A percentile compares a stretch with the other conserved stretches of the same genome.
These are phyloP conservation scores for Aechmea fasciata DNA, from an alignment of 176 grass and related monocot genomes.

Conservation along the genomic window DNA sequence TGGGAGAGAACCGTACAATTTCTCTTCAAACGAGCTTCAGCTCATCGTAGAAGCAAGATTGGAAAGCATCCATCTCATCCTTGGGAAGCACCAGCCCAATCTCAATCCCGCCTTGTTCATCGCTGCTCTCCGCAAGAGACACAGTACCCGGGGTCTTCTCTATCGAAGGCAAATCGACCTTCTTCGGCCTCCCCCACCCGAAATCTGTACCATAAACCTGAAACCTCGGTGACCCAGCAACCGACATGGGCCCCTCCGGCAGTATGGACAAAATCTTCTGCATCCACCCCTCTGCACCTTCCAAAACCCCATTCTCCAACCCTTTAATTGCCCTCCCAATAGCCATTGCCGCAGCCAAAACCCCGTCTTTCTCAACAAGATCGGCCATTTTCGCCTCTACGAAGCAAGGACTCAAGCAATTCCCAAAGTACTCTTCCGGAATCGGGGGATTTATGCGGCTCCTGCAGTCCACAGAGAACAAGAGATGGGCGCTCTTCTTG, in stretches of 20 bases:
- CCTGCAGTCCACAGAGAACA: conserved; percentile 94
- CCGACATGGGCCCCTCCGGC: conserved; percentile 67
- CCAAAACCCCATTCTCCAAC: conserved; percentile 56
- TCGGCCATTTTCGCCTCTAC: conserved; percentile 45
- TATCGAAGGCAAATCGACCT: conserved; percentile 82
- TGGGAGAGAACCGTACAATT: neutral
- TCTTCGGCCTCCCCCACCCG: conserved; percentile 48
- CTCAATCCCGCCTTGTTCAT: conserved; percentile 55
- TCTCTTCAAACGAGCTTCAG: conserved; percentile 6
- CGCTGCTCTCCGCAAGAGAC: conserved; percentile 60
- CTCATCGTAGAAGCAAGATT: conserved; percentile 32
- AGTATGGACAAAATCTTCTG: conserved; percentile 66
- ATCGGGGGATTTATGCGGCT: conserved; percentile 54
- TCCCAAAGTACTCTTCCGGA: conserved; percentile 73
- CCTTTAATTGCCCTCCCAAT: conserved; percentile 53
- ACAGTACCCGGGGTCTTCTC: conserved; percentile 90
- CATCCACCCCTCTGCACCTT: conserved; percentile 77
- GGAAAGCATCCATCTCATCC: conserved; percentile 58
- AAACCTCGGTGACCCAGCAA: conserved; percentile 80
- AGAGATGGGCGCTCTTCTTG: conserved; percentile 48
- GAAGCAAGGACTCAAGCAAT: conserved; percentile 90
- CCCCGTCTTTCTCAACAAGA: conserved; percentile 38
- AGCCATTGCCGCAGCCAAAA: conserved; percentile 38
- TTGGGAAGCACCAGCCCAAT: conserved; percentile 70
- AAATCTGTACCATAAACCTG: conserved; percentile 72